These are phyloP conservation scores for Cordyceps militaris DNA, from an alignment of 2,329 filamentous ascomycete genomes.

Conservation along the genomic window DNA sequence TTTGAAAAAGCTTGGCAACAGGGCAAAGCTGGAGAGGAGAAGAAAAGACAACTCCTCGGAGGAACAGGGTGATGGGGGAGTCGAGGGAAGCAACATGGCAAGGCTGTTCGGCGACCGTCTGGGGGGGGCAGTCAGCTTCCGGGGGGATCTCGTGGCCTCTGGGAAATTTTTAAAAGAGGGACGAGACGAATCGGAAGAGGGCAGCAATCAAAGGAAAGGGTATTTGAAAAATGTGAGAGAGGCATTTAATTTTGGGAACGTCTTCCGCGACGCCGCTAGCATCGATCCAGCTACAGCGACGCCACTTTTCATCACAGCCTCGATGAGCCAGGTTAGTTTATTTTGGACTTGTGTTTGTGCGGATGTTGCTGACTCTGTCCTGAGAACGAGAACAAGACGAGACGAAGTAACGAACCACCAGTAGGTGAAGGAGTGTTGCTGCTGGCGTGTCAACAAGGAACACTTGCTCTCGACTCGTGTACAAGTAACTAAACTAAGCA, in stretches of 20 bases:
- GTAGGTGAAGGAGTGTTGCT: too few relatives aligned
- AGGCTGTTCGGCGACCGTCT: not conserved
- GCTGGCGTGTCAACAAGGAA: too few relatives aligned
- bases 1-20: constrained; percentile 4
- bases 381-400: not conserved
- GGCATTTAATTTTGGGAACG: constrained; percentile 6
- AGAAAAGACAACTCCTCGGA: not conserved
- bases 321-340: not conserved
- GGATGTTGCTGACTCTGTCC: not conserved
- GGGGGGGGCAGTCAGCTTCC: not conserved
- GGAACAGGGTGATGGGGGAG: constrained; percentile 3
- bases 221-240: not conserved
- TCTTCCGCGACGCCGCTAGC: not conserved
- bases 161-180: constrained; percentile 5
- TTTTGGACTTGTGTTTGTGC: not conserved
- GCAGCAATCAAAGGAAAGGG: not conserved
- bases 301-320: constrained; percentile 12
- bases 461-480: too few relatives aligned
- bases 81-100: constrained; percentile 11
- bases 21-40: constrained; percentile 6
- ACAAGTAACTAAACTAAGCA: too few relatives aligned
- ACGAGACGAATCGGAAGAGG: constrained; percentile 5
- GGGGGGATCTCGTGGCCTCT: not conserved
- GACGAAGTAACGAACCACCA: too few relatives aligned
- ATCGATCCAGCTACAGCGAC: not conserved